These are phyloP conservation scores for Fragilaria crotonensis DNA, from an alignment of 108 stramenopile species.

Conservation along the genomic window DNA sequence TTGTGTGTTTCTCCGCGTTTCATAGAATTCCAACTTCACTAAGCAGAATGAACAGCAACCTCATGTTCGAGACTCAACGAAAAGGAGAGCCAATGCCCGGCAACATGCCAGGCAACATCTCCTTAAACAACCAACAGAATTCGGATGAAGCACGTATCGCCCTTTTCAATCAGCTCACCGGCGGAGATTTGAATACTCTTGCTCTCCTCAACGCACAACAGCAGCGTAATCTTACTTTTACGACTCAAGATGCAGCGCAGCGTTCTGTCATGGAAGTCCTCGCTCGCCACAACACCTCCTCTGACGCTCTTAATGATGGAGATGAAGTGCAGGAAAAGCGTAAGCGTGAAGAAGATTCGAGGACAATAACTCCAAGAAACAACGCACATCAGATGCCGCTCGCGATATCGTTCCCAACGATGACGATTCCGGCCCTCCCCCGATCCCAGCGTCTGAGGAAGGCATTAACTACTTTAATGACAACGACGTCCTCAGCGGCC, in stretches of 20 bases:
- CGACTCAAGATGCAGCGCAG: neutral
- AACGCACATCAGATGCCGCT: neutral
- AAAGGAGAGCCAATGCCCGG: too few relatives aligned
- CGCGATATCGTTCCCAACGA: too few relatives aligned
- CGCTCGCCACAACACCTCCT: neutral
- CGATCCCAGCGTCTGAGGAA: slow-evolving; percentile 28
- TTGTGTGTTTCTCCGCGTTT: too few relatives aligned
- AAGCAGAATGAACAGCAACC: too few relatives aligned
- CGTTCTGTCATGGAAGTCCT: neutral
- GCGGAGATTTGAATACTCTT: neutral
- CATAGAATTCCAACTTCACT: too few relatives aligned
- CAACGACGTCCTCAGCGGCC: slow-evolving; percentile 59
- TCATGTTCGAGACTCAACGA: too few relatives aligned
- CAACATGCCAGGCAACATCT: too few relatives aligned
- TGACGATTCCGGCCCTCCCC: slow-evolving; percentile 1
- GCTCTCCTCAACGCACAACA: neutral
- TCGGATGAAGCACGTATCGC: neutral
- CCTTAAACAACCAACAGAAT: too few relatives aligned
- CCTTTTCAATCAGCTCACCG: neutral
- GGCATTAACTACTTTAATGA: slow-evolving; percentile 48
- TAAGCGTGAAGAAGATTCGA: neutral
- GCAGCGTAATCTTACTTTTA: neutral
- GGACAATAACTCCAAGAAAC: neutral
- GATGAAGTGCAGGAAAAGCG: neutral
- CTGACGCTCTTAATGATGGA: neutral